Conservation (phyloP, 331 rosid genomes). For the Pyrus hybrid region DNA sequence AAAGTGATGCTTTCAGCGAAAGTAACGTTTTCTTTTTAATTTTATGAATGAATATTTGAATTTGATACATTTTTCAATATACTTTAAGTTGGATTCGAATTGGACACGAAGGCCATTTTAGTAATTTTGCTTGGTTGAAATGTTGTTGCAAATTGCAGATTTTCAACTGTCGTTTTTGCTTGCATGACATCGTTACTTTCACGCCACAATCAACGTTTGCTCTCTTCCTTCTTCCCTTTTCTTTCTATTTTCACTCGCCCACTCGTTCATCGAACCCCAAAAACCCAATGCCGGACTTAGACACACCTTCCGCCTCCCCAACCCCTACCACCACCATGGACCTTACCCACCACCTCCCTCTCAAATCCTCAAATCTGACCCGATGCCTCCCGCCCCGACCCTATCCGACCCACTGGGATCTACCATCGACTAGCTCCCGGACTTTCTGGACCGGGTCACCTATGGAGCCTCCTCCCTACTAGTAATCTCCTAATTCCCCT, state of each 20-base stretch:
- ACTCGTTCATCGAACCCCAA: not conserved
- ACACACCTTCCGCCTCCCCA: constrained; percentile 1
- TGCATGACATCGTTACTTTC: not conserved
- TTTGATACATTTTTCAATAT: no score
- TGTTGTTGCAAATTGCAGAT: not conserved
- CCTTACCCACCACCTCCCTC: constrained; percentile 42
- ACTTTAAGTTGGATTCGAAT: no score
- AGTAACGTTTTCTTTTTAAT: no score
- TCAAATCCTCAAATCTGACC: constrained; percentile 47
- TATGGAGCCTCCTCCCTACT: constrained; percentile 52
- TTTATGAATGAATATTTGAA: no score
- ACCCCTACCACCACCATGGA: constrained; percentile 4
- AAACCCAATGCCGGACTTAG: constrained; percentile 1
- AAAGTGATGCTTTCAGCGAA: no score
- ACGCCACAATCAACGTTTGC: not conserved
- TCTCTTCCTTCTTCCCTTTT: not conserved
- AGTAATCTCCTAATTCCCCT: constrained; percentile 61
- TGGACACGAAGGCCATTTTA: no score
- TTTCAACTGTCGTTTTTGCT: not conserved
- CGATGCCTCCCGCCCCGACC: constrained; percentile 39
- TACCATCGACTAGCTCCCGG: constrained; percentile 66
- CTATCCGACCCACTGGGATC: constrained; percentile 40
- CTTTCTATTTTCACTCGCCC: not conserved
- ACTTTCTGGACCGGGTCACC: constrained; percentile 59
- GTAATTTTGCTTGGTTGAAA: no score